phyloP scores from a whole-genome alignment of 73 alveolate species.

The Durusdinium trenchii region DNA sequence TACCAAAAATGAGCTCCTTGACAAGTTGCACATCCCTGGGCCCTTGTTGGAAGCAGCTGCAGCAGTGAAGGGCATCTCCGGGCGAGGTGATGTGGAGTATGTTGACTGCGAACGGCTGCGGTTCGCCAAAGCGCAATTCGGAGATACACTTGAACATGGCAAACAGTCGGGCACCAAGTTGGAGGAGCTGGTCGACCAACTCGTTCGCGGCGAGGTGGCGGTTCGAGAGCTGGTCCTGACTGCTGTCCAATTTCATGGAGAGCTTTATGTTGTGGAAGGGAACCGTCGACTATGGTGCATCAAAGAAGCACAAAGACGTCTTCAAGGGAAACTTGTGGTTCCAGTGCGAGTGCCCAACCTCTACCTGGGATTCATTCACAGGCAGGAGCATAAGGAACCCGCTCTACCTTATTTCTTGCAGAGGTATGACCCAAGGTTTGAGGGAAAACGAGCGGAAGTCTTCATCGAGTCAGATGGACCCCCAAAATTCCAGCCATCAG shows the following conservation, averaged over 20 bases:
- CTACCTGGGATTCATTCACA: constrained; percentile 36
- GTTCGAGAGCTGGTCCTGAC: neutral
- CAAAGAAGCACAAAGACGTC: constrained; percentile 2
- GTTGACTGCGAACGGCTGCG: constrained; percentile 12
- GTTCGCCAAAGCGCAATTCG: neutral
- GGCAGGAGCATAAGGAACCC: constrained; percentile 65
- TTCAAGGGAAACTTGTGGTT: neutral
- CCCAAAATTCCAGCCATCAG: neutral
- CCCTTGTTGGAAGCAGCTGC: neutral
- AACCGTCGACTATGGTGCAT: constrained; percentile 51
- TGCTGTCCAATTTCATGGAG: constrained; percentile 45
- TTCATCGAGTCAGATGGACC: neutral
- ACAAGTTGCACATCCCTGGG: neutral
- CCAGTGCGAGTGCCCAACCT: constrained; percentile 44
- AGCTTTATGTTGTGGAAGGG: constrained; percentile 57
- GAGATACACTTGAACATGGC: constrained; percentile 22
- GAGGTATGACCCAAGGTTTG: constrained; percentile 8
- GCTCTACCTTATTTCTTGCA: constrained; percentile 46
- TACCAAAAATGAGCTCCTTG: neutral
- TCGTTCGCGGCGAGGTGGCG: neutral
- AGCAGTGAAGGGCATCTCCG: neutral
- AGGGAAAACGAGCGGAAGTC: neutral
- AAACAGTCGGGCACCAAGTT: constrained; percentile 3
- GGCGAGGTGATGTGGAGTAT: neutral
- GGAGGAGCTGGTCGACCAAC: constrained; percentile 1